These are phyloP conservation scores for Ceratobasidium sp. DNA, from an alignment of 1,284 basidiomycete species.

Conservation along the genomic window DNA sequence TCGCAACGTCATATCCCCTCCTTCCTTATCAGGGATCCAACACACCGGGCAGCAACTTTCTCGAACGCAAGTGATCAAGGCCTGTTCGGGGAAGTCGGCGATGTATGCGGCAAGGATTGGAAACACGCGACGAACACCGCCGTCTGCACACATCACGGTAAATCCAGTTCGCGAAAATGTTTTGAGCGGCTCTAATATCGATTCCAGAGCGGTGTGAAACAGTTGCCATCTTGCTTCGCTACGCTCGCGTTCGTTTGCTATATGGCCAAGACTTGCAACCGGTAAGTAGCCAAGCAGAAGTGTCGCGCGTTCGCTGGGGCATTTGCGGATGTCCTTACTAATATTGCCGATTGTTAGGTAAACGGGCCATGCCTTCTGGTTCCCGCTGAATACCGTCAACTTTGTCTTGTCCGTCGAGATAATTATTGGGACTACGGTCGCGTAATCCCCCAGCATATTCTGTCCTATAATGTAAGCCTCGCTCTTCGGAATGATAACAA, in stretches of 20 bases:
- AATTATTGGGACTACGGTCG: not conserved
- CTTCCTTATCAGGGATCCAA: not conserved
- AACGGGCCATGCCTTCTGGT: conserved; percentile 1
- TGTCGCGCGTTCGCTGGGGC: conserved; percentile 8
- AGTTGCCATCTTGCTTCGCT: conserved; percentile 37
- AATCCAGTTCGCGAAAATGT: conserved; percentile 34
- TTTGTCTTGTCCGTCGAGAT: conserved; percentile 20
- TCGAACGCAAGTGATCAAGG: conserved; percentile 46
- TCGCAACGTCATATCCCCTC: not conserved
- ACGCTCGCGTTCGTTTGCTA: not conserved
- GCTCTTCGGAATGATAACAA: not conserved
- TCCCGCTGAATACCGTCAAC: conserved; percentile 6
- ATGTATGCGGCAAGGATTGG: conserved; percentile 52
- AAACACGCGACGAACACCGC: conserved; percentile 35
- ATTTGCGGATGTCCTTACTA: conserved; percentile 18
- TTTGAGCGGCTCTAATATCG: conserved; percentile 47
- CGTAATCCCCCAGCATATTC: conserved; percentile 17
- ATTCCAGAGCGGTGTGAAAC: conserved; percentile 50
- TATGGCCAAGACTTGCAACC: not conserved
- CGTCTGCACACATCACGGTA: conserved; percentile 48
- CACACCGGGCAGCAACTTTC: conserved; percentile 39
- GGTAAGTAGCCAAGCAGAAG: conserved; percentile 46
- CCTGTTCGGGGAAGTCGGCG: conserved; percentile 53
- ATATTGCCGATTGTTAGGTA: conserved; percentile 48
- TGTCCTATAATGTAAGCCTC: conserved; percentile 1